A percentile compares a stretch with the other conserved stretches of the same genome.
Evolutionary conservation across 2,329 filamentous ascomycete species (phyloP).

Genomic region (Penicillium italicum): DNA sequence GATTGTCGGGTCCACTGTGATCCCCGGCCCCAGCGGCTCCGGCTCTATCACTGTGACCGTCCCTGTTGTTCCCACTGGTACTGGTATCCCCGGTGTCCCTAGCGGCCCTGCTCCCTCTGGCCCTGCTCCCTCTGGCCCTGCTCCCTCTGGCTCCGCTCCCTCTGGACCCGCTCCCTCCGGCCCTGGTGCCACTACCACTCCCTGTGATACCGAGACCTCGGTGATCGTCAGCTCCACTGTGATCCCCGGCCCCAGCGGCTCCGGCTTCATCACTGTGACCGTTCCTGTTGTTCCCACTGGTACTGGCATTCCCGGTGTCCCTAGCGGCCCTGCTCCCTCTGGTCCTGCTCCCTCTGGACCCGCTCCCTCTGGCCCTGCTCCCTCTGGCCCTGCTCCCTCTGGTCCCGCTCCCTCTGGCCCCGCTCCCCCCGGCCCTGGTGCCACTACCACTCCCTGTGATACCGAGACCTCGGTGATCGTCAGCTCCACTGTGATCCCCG

Average conservation of each 20-base stretch:
- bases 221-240: conserved; percentile 3
- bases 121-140: background rate
- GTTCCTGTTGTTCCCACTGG: conserved; percentile 9
- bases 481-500: too few relatives aligned
- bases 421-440: too few relatives aligned
- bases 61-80: conserved; percentile 8
- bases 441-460: too few relatives aligned
- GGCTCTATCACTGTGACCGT: conserved; percentile 3
- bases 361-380: background rate
- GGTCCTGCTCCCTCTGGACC: too few relatives aligned
- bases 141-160: too few relatives aligned
- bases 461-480: too few relatives aligned
- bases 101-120: background rate
- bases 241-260: background rate
- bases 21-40: background rate
- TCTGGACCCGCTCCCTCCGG: conserved; percentile 1
- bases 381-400: too few relatives aligned
- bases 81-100: background rate
- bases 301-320: background rate
- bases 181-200: conserved; percentile 10
- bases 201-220: conserved; percentile 9
- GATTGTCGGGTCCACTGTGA: conserved; percentile 2
- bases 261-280: conserved; percentile 1
- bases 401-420: background rate
- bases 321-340: background rate